These are phyloP conservation scores for Phenoliferia sp. DNA, from an alignment of 1,284 basidiomycete genomes.

Conservation along the genomic window DNA sequence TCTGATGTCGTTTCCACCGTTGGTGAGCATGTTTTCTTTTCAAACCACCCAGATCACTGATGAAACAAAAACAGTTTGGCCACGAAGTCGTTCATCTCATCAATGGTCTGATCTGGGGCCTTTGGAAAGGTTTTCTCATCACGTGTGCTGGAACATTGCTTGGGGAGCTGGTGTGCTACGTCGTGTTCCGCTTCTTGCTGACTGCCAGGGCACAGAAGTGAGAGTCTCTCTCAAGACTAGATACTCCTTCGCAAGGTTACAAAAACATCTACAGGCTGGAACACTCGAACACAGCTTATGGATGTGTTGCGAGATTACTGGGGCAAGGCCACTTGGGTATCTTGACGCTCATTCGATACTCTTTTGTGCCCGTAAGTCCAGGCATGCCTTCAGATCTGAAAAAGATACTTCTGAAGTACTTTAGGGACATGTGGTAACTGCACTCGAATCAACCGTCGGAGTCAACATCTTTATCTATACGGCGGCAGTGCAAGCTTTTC, in stretches of 20 bases:
- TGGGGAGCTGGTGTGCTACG: conserved; percentile 40
- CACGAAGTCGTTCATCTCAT: conserved; percentile 23
- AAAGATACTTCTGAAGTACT: too few species aligned
- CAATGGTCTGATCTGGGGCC: conserved; percentile 43
- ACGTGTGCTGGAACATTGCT: conserved; percentile 28
- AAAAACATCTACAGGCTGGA: conserved; percentile 27
- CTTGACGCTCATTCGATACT: conserved; percentile 23
- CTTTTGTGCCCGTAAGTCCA: conserved; percentile 12
- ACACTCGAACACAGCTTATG: conserved; percentile 42
- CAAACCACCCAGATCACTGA: too few species aligned
- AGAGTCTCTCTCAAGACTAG: neutral
- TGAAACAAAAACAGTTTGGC: conserved; percentile 13
- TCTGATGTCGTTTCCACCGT: conserved; percentile 45
- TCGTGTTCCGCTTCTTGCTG: conserved; percentile 43
- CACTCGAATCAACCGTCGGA: too few species aligned
- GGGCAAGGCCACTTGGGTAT: conserved; percentile 43
- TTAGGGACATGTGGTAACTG: too few species aligned
- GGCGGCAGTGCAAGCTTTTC: too few species aligned
- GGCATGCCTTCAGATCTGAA: too few species aligned
- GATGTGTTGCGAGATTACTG: conserved; percentile 40
- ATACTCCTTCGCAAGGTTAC: neutral
- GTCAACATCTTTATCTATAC: too few species aligned
- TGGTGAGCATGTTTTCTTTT: conserved; percentile 20
- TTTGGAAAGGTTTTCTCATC: conserved; percentile 42
- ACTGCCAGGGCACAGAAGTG: conserved; percentile 36